Evolutionary conservation across 1,284 basidiomycete species (phyloP), one percentile per base, ranked within the genome.

Genomic region (Leccinum huronense): DNA sequence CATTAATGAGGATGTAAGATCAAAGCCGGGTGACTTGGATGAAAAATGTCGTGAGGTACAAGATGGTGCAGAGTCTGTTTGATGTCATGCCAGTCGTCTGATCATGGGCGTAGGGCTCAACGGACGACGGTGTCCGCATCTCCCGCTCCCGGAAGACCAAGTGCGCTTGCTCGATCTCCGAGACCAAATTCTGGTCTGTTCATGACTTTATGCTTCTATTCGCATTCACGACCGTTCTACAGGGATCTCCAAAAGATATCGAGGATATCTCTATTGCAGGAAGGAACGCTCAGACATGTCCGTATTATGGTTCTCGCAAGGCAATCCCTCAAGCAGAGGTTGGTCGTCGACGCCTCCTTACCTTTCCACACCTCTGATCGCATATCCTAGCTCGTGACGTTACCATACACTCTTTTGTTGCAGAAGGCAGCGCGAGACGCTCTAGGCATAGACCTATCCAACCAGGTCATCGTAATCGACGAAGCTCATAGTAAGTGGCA

Each of bases 351-450:
- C 38, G 7, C 38, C 23, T 42, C 3, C 7, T 8, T 34, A 3
- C 7, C 23, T 19, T 48, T 19, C 14, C 27, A 16, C 8, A 4
- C 1, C n/a, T 55, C 63, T 66, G 2, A 71, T 60, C 14, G 4
- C 34, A 13, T n/a, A 23, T 40, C 13, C 0, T 67, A 96, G 91
- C 81, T 98, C 1, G 88, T 98, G 10, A 91, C 93, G 0, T 80
- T 98, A 3, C 97, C 97, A 0, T 99, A 99, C 76, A 98, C 97
- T 73, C 85, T 99, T 10, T 81, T 99, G 1, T 80, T 99, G 8
- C 93, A 95, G 67, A 90, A 87, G 68, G 84, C 86, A 3, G 92
- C 96, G 1, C 83, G 97, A 54, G 93, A 97, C 71, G 88, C 95
- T 0, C 81, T 98, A 1, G 91, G 91, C 0, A 95, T 95, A 70